These are phyloP conservation scores for Suhomyces maxii DNA, from an alignment of 1,139 yeast genomes.

Conservation along the genomic window DNA sequence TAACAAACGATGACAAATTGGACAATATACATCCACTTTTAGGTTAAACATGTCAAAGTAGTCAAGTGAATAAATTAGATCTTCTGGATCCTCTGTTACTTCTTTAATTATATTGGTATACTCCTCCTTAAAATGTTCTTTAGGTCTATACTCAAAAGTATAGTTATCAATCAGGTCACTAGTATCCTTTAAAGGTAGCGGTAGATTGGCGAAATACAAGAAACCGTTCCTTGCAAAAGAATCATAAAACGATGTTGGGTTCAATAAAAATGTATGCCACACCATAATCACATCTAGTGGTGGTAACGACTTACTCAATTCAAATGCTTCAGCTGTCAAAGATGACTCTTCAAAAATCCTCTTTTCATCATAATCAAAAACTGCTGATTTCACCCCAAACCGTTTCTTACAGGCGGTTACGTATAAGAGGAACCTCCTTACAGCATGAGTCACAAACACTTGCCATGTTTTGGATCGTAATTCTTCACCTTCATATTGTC, in stretches of 20 bases:
- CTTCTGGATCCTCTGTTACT: conserved; percentile 1
- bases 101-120: conserved; percentile 9
- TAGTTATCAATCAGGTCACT: conserved; percentile 22
- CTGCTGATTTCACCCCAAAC: neutral
- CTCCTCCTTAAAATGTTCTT: conserved; percentile 2
- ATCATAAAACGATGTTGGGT: conserved; percentile 31
- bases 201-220: conserved; percentile 21
- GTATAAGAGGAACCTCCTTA: conserved; percentile 30
- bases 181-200: conserved; percentile 28
- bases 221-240: conserved; percentile 26
- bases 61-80: conserved; percentile 2
- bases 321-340: neutral
- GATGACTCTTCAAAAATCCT: neutral
- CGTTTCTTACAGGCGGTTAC: conserved; percentile 19
- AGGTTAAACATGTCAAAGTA: conserved; percentile 7
- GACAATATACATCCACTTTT: conserved; percentile 17
- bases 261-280: conserved; percentile 39
- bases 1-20: conserved; percentile 16
- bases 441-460: conserved; percentile 29
- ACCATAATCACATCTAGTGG: conserved; percentile 42
- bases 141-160: conserved; percentile 21
- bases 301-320: conserved; percentile 19
- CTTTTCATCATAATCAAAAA: neutral
- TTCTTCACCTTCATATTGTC: conserved; percentile 12
- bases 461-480: conserved; percentile 22